Conservation (phyloP, 1,139 yeast species). For the Entelexis sorbosivorans region DNA sequence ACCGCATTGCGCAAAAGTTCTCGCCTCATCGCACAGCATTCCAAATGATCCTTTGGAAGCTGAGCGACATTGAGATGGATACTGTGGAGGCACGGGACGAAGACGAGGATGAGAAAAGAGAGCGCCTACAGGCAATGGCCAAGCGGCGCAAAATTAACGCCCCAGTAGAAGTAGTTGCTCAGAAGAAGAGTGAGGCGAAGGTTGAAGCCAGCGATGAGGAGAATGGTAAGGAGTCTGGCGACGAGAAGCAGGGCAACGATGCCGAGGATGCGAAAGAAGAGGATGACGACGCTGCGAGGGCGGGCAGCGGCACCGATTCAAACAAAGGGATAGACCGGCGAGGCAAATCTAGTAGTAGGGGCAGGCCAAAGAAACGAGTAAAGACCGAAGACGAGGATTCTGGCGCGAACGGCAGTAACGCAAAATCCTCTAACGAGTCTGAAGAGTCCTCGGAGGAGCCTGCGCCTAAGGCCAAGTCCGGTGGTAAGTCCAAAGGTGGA, state of each 20-base stretch:
- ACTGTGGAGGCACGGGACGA: constrained; percentile 19
- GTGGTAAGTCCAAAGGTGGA: not conserved
- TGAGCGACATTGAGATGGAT: constrained; percentile 46
- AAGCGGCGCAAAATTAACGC: constrained; percentile 3
- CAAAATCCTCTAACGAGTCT: too few relatives aligned
- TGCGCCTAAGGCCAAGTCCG: not conserved
- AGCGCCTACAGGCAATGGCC: not conserved
- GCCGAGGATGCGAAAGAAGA: too few relatives aligned
- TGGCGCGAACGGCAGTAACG: too few relatives aligned
- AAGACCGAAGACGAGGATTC: too few relatives aligned
- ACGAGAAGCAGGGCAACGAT: not conserved
- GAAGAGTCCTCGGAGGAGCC: not conserved
- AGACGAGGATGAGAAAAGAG: not conserved
- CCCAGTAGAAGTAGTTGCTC: not conserved
- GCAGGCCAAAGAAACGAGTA: too few relatives aligned
- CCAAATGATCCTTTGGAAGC: constrained; percentile 67
- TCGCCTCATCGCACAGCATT: constrained; percentile 59
- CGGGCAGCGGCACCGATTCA: too few relatives aligned
- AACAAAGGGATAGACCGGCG: too few relatives aligned
- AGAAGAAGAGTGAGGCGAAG: not conserved
- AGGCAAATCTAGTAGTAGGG: too few relatives aligned
- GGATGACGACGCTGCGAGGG: not conserved
- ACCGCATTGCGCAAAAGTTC: constrained; percentile 46
- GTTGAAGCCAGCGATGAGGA: not conserved
- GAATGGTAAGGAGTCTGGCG: not conserved